Evolutionary conservation across 2,329 filamentous ascomycete genomes (phyloP).

Genomic region (Ascochyta koolunga): DNA sequence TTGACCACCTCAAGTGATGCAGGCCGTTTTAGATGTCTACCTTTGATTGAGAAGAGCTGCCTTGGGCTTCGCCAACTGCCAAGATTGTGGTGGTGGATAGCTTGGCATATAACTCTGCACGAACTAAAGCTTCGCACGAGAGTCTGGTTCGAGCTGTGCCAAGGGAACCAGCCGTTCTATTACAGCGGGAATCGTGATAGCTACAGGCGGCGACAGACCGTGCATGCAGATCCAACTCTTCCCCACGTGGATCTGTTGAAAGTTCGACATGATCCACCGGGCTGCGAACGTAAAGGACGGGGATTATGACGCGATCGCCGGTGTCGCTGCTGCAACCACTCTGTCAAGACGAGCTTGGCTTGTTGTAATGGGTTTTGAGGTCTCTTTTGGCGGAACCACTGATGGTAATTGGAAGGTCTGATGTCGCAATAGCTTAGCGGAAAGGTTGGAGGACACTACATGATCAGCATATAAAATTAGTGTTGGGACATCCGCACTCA

Average conservation of each 20-base stretch:
- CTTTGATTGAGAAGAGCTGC: background rate
- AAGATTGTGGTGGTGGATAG: background rate
- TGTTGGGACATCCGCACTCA: background rate
- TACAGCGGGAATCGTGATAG: no score
- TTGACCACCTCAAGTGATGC: no score
- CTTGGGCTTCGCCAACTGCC: background rate
- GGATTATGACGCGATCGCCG: constrained; percentile 8
- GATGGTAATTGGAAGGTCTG: background rate
- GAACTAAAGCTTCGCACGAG: background rate
- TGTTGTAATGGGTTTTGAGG: background rate
- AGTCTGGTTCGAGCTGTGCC: no score
- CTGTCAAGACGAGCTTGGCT: background rate
- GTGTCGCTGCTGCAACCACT: background rate
- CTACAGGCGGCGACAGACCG: background rate
- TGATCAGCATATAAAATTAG: background rate
- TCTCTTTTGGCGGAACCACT: background rate
- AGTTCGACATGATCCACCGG: background rate
- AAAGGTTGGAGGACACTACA: background rate
- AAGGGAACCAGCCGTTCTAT: no score
- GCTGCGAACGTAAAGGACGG: constrained; percentile 1
- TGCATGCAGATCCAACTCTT: background rate
- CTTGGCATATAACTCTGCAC: background rate
- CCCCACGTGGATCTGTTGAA: background rate
- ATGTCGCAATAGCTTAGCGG: constrained; percentile 8
- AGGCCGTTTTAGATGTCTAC: no score